These are phyloP conservation scores for Russula foetens DNA, from an alignment of 768 basidiomycete species.

Conservation along the genomic window DNA sequence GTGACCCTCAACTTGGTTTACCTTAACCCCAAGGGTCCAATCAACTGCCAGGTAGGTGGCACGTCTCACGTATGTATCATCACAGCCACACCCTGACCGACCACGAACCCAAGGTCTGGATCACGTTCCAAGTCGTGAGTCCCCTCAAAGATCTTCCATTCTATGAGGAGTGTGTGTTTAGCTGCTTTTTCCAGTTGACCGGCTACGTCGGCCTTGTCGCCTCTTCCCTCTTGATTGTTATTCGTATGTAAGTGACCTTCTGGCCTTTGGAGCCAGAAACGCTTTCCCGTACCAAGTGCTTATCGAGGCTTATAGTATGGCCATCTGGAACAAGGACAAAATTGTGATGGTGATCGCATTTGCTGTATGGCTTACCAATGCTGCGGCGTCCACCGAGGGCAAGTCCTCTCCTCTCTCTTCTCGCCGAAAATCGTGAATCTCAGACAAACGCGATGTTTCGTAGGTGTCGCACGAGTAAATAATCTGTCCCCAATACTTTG, in stretches of 20 bases:
- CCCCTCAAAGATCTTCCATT: no score
- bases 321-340: background rate
- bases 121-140: no score
- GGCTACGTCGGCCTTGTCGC: background rate
- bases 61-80: background rate
- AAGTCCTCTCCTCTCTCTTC: background rate
- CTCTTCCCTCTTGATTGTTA: background rate
- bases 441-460: background rate
- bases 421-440: no score
- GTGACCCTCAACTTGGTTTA: background rate
- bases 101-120: background rate
- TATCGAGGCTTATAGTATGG: background rate
- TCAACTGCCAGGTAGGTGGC: slow-evolving; percentile 7
- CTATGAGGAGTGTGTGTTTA: background rate
- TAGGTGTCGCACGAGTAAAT: background rate
- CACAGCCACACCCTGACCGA: background rate
- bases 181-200: background rate
- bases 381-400: background rate
- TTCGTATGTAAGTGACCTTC: slow-evolving; percentile 4
- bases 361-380: background rate
- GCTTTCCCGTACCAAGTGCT: no score
- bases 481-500: background rate
- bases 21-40: background rate
- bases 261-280: no score
- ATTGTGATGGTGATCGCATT: background rate